phyloP scores from a whole-genome alignment of 345 rosid species.

The Lepidium didymum region DNA sequence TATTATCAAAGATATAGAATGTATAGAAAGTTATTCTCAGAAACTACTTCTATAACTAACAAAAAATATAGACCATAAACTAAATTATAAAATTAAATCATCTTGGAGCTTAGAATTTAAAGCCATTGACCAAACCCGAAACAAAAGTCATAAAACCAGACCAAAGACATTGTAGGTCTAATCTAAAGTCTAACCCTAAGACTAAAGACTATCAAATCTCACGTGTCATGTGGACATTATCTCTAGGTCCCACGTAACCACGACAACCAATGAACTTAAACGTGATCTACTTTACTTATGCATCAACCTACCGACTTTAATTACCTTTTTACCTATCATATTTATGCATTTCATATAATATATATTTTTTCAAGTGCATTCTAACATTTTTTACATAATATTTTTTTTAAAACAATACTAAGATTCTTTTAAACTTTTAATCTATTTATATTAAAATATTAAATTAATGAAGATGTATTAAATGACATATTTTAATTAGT shows the following conservation, averaged over 20 bases:
- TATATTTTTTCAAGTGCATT: no score
- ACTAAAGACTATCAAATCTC: neutral
- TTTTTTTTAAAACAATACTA: no score
- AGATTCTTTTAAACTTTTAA: no score
- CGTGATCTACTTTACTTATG: constrained; percentile 8
- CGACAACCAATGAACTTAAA: constrained; percentile 14
- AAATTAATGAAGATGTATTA: no score
- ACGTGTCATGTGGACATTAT: constrained; percentile 11
- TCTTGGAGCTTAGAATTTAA: neutral
- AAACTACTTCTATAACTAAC: no score
- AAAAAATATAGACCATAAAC: neutral
- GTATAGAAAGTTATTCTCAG: no score
- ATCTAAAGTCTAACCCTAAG: neutral
- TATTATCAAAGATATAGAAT: no score
- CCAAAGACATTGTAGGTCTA: neutral
- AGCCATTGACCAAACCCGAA: neutral
- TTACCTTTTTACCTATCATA: neutral
- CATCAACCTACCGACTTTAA: neutral
- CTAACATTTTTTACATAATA: no score
- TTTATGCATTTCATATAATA: neutral
- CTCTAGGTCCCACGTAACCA: neutral
- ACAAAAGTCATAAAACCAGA: neutral
- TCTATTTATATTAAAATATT: no score
- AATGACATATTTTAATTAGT: no score
- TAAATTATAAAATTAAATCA: neutral